phyloP scores from a whole-genome alignment of 2,329 filamentous ascomycete species.

The Penicillium polonicum region DNA sequence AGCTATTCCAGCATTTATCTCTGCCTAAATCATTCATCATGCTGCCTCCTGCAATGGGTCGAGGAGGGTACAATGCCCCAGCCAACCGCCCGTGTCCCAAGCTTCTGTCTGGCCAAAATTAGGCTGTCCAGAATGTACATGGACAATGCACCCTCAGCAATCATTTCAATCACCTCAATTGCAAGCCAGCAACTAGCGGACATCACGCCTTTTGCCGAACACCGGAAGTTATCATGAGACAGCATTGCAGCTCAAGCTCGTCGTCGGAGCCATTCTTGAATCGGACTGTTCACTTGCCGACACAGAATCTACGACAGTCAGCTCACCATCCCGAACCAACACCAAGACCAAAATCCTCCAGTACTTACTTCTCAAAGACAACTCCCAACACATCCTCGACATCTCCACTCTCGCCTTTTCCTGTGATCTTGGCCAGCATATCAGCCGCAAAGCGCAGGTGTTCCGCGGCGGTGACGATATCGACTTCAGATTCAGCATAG shows the following conservation, averaged over 20 bases:
- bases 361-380: constrained; percentile 89
- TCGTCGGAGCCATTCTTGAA: background rate
- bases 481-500: constrained; percentile 49
- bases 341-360: constrained; percentile 3
- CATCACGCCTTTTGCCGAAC: background rate
- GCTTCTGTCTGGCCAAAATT: background rate
- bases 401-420: constrained; percentile 78
- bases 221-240: background rate
- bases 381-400: constrained; percentile 95
- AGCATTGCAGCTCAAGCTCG: background rate
- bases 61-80: constrained; percentile 39
- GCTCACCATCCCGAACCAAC: constrained; percentile 3
- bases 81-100: constrained; percentile 3
- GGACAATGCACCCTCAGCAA: background rate
- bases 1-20: background rate
- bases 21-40: background rate
- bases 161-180: background rate
- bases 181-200: background rate
- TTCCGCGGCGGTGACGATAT: constrained; percentile 89
- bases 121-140: background rate
- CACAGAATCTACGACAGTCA: constrained; percentile 52
- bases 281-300: constrained; percentile 48
- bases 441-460: constrained; percentile 77
- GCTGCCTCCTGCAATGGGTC: constrained; percentile 32
- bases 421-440: constrained; percentile 82